Percentiles rank a stretch among this genome's conserved stretches.
These are phyloP conservation scores for Termitomyces bulborhizus DNA, from an alignment of 768 basidiomycete species.

Conservation along the genomic window DNA sequence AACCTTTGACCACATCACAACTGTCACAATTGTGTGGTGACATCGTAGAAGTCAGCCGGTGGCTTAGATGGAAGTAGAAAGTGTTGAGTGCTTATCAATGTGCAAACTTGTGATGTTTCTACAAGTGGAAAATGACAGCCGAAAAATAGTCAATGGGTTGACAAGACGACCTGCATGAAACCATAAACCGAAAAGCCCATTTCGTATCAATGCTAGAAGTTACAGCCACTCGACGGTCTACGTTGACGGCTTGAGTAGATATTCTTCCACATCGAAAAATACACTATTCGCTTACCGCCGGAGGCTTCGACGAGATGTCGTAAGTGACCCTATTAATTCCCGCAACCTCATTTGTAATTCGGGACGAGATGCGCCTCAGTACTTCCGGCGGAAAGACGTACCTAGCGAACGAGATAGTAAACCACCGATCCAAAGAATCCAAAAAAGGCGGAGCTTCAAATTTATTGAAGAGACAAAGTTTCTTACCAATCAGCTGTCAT, in stretches of 20 bases:
- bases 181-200: background rate
- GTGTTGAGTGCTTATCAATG: background rate
- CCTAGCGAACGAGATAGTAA: constrained; percentile 37
- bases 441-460: background rate
- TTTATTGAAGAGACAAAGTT: background rate
- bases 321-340: constrained; percentile 97
- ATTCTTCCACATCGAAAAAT: background rate
- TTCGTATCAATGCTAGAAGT: constrained; percentile 2
- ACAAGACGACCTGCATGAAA: background rate
- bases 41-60: constrained; percentile 3
- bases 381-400: constrained; percentile 94
- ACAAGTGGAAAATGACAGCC: background rate
- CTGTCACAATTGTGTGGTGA: constrained; percentile 5
- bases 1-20: background rate
- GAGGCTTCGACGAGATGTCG: constrained; percentile 97
- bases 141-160: background rate
- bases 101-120: background rate
- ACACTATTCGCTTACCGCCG: constrained; percentile 53
- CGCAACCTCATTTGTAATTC: constrained; percentile 95
- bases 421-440: background rate
- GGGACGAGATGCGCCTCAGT: constrained; percentile 84
- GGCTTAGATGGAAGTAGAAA: constrained; percentile 6
- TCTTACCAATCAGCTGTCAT: constrained; percentile 98
- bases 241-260: constrained; percentile 1
- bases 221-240: constrained; percentile 49